Conservation (phyloP, 306 rosid species). For the Coriaria nepalensis region DNA sequence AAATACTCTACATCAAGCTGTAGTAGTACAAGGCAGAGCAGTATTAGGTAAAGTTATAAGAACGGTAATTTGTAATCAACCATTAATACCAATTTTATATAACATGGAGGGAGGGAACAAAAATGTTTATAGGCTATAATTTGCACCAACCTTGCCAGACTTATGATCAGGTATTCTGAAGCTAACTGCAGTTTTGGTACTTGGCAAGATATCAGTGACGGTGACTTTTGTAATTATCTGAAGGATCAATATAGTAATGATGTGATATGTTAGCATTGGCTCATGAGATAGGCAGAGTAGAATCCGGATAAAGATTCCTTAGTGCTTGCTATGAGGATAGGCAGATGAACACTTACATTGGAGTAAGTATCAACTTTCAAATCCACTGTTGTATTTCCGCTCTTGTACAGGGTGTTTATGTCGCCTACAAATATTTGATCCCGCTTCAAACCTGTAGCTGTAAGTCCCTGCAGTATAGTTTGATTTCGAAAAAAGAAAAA, state of each 20-base stretch:
- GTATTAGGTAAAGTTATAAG: constrained; percentile 3
- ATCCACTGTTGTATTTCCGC: constrained; percentile 56
- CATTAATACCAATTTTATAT: neutral
- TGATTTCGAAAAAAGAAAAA: constrained; percentile 2
- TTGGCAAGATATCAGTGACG: constrained; percentile 41
- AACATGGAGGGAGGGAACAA: neutral
- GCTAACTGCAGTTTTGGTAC: constrained; percentile 61
- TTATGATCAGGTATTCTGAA: constrained; percentile 85
- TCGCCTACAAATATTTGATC: constrained; percentile 77
- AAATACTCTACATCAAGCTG: constrained; percentile 81
- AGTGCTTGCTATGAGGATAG: neutral
- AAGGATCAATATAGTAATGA: neutral
- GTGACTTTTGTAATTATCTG: constrained; percentile 81
- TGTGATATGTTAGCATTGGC: neutral
- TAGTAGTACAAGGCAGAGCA: constrained; percentile 9
- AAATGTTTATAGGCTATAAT: no score
- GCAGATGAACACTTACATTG: constrained; percentile 38
- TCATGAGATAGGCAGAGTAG: no score
- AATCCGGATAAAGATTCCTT: no score
- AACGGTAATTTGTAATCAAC: no score
- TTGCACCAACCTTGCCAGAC: constrained; percentile 77
- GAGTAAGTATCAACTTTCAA: constrained; percentile 80
- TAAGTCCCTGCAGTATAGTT: constrained; percentile 48
- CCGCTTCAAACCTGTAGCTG: constrained; percentile 80
- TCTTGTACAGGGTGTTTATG: constrained; percentile 64